Base-by-base conservation (phyloP, 495 filamentous ascomycete species). In the Pyrenula massariospora region DNA sequence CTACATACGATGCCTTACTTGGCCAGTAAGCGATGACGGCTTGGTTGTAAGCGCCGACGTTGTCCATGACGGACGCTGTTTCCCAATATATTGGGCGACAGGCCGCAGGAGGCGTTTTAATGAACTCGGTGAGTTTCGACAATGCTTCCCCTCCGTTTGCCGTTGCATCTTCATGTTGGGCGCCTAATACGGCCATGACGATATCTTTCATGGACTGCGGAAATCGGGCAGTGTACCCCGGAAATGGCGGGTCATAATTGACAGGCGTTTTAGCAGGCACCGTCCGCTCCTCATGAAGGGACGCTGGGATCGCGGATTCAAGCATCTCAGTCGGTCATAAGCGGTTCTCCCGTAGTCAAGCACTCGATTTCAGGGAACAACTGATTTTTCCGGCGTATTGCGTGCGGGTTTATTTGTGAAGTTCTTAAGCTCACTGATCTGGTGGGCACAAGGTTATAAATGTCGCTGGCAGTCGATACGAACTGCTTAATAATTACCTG, bases 121-220 rank as follows among this genome's bases (percentile, higher is more conserved):
- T 31, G 54, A 63, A 65, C 2, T 20, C 1, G 12, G 48, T 47
- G 11, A 63, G 58, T 15, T 51, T 61, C 1, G 62, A 20, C 20
- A 55, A 48, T 25, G 62, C 56, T 24, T 53, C 25, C 10, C 25
- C 22, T 11, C 5, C 24, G 24, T 55, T 54, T 25, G 24, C 25
- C 36, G 50, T 24, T 8, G 51, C 24, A 19, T 51, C 10, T 15
- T 24, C 24, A 57, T 56, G 56, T 60, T 70, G 66, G 0, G 55
- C 63, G 12, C 68, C 66, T 22, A 70, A 59, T 53, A 67, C 56
- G 19, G 65, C 66, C 57, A 68, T 66, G 55, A 67, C 68, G 36
- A 67, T 55, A 19, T 66, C 62, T 24, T 60, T 64, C 22, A 59
- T 55, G n/a, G 53, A 50, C 15, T 58, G 24, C 22, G 63, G 56